These are phyloP conservation scores for Aspergillus costaricaensis DNA, from an alignment of 2,329 filamentous ascomycete species.

Conservation along the genomic window DNA sequence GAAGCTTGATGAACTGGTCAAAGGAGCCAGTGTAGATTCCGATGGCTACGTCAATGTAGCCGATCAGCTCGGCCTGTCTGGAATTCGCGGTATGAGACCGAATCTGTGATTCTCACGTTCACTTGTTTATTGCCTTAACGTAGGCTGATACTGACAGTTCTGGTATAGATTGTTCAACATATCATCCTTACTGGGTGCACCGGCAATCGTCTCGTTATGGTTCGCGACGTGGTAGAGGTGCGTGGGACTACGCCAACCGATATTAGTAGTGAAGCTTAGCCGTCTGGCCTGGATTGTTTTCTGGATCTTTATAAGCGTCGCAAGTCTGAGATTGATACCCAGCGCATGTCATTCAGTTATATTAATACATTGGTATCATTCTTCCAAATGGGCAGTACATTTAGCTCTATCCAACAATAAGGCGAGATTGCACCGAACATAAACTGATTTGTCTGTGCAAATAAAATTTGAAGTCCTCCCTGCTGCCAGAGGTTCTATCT, in stretches of 20 bases:
- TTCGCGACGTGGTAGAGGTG: constrained; percentile 11
- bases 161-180: constrained; percentile 42
- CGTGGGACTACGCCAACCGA: background rate
- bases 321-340: no score
- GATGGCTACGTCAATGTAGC: constrained; percentile 52
- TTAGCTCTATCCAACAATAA: no score
- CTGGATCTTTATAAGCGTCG: background rate
- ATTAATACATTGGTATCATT: no score
- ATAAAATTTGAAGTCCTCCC: no score
- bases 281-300: background rate
- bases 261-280: background rate
- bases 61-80: constrained; percentile 43
- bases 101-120: constrained; percentile 20
- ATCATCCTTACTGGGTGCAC: constrained; percentile 43
- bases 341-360: no score
- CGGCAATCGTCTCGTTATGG: constrained; percentile 27
- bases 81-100: constrained; percentile 39
- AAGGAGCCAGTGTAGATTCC: constrained; percentile 27
- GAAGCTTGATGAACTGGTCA: constrained; percentile 35
- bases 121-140: background rate
- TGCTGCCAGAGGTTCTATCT: no score
- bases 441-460: no score
- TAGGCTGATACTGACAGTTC: background rate
- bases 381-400: no score
- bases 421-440: no score